Evolutionary conservation across 2,329 filamentous ascomycete species (phyloP).

Genomic region (Nigrospora sphaerica): DNA sequence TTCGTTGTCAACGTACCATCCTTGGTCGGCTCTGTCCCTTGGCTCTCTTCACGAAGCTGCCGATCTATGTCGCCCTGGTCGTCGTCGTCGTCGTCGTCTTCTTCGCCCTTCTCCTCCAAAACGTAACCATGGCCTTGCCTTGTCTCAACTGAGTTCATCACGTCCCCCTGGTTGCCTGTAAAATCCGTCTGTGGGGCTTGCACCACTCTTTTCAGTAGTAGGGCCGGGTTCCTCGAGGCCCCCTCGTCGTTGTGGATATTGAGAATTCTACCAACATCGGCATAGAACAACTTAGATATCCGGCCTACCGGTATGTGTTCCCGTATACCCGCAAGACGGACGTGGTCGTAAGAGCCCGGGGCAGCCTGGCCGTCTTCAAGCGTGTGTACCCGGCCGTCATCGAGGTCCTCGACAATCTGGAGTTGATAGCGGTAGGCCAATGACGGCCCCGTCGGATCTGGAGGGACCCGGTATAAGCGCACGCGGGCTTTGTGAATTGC

Average conservation of each 20-base stretch:
- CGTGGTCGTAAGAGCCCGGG: slow-evolving; percentile 29
- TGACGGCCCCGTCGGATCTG: slow-evolving; percentile 1
- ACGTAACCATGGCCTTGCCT: slow-evolving; percentile 4
- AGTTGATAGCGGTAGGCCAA: slow-evolving; percentile 66
- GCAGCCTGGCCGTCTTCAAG: slow-evolving; percentile 21
- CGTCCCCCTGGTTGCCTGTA: slow-evolving; percentile 18
- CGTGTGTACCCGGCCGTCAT: slow-evolving; percentile 48
- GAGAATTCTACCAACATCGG: slow-evolving; percentile 80
- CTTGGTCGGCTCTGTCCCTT: slow-evolving; percentile 4
- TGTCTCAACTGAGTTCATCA: slow-evolving; percentile 18
- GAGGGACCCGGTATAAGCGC: slow-evolving; percentile 65
- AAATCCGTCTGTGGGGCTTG: slow-evolving; percentile 41
- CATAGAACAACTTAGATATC: slow-evolving; percentile 88
- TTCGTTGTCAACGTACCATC: not conserved
- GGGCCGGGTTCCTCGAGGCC: slow-evolving; percentile 64
- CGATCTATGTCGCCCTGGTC: slow-evolving; percentile 38
- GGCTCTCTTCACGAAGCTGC: slow-evolving; percentile 34
- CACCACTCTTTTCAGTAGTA: slow-evolving; percentile 66
- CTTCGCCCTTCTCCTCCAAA: slow-evolving; percentile 15
- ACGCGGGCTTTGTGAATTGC: slow-evolving; percentile 89
- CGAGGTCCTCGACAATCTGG: slow-evolving; percentile 73
- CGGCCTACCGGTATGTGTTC: slow-evolving; percentile 48
- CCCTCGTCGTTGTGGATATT: slow-evolving; percentile 60
- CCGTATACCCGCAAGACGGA: slow-evolving; percentile 37
- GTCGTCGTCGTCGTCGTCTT: slow-evolving; percentile 16